Evolutionary conservation across 768 basidiomycete species (phyloP).

Genomic region (Tulasnella sp.): DNA sequence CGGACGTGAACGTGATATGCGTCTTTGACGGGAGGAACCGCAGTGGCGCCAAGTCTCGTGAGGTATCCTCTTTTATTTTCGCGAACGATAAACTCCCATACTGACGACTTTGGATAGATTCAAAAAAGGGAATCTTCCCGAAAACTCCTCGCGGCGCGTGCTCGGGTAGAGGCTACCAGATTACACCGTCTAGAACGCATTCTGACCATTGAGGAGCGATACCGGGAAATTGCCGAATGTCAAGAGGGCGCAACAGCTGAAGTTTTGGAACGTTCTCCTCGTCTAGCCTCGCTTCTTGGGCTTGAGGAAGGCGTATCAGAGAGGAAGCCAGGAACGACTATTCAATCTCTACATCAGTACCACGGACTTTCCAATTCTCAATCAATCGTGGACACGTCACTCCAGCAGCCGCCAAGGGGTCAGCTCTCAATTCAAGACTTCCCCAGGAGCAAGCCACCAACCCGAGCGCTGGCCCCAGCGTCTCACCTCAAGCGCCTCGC

Average conservation of each 20-base stretch:
- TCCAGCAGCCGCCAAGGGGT: neutral
- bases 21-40: constrained; percentile 79
- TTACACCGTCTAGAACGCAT: constrained; percentile 12
- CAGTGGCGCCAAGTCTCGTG: constrained; percentile 66
- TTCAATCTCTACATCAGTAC: too few relatives aligned
- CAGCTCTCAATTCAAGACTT: neutral
- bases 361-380: too few relatives aligned
- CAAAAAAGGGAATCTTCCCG: constrained; percentile 4
- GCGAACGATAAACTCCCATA: neutral
- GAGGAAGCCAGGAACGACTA: too few relatives aligned
- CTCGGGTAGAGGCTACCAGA: constrained; percentile 5
- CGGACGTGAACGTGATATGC: constrained; percentile 64
- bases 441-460: too few relatives aligned
- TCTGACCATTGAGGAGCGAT: neutral
- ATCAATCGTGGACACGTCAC: neutral
- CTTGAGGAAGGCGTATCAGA: too few relatives aligned
- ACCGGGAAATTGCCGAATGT: neutral
- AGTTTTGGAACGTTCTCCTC: neutral
- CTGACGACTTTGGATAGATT: neutral
- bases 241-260: neutral
- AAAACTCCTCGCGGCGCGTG: neutral
- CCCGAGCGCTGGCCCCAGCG: neutral
- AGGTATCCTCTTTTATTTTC: constrained; percentile 50
- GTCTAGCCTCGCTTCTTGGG: neutral
- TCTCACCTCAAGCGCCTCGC: constrained; percentile 15